Percentiles rank a stretch among this genome's conserved stretches.
phyloP scores from a whole-genome alignment of 2,329 filamentous ascomycete genomes.

The Allantophomopsis cytisporea region DNA sequence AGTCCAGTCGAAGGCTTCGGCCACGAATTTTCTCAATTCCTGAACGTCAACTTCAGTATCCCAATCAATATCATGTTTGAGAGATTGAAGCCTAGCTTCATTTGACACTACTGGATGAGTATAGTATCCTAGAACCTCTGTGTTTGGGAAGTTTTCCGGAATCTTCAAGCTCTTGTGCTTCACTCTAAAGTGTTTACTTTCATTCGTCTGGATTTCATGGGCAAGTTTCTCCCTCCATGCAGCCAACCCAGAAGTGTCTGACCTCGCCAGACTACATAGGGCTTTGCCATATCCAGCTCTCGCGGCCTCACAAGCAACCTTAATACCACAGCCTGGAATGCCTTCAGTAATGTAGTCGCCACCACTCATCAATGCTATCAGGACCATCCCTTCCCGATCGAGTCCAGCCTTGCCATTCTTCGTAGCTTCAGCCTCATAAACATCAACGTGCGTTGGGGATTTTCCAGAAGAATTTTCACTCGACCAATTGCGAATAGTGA shows the following conservation, averaged over 20 bases:
- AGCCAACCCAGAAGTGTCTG: conserved; percentile 43
- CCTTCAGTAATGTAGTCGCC: conserved; percentile 89
- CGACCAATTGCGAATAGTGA: conserved; percentile 73
- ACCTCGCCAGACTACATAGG: conserved; percentile 50
- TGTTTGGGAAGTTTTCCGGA: conserved; percentile 69
- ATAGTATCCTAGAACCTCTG: conserved; percentile 73
- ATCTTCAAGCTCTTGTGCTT: conserved; percentile 64
- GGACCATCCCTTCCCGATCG: conserved; percentile 78
- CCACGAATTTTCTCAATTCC: conserved; percentile 59
- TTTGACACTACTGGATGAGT: conserved; percentile 74
- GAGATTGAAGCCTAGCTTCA: conserved; percentile 34
- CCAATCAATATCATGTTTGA: conserved; percentile 44
- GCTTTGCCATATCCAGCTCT: conserved; percentile 73
- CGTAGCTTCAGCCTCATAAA: conserved; percentile 56
- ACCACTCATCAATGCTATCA: conserved; percentile 89
- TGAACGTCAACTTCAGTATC: conserved; percentile 48
- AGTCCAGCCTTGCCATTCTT: conserved; percentile 39
- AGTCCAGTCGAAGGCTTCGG: conserved; percentile 77
- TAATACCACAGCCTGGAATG: conserved; percentile 75
- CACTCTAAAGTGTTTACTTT: conserved; percentile 64
- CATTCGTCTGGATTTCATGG: conserved; percentile 72
- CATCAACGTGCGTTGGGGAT: conserved; percentile 69
- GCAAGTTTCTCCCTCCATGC: conserved; percentile 61
- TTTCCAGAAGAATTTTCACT: conserved; percentile 54
- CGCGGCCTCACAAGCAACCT: conserved; percentile 80